Base-by-base conservation (phyloP, 169 alveolate genomes). In the Plasmodium sp. region DNA sequence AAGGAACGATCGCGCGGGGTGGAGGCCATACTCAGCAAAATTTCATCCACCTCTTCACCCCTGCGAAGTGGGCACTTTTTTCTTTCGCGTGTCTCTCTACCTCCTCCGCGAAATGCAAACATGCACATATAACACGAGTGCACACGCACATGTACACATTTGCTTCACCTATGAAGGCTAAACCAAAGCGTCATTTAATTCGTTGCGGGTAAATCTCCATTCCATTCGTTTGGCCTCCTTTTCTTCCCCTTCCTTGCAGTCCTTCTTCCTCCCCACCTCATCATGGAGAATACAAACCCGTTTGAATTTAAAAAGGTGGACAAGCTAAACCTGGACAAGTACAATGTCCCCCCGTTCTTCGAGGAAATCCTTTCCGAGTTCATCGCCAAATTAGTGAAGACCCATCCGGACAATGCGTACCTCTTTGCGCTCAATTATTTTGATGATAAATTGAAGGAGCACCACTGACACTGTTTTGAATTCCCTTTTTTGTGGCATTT, bases 341-440 rank as follows among this genome's bases (percentile, higher is more conserved):
- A 77, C 79, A 79, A 79, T 77, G 67, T 88, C 27, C 94, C 94
- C 10, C 43, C 39, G 31, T 79, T 39, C 39, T 88, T 88, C 22
- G 94, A 88, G 48, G 94, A 88, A 88, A 34, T 88, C 9, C 48
- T 88, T 58, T 88, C 94, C 10, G 94, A 88, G 48, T 88, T 88
- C 51, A 39, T 79, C 34, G 94, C 94, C n/a, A 77, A 77, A 62
- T 62, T 88, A 36, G 45, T 88, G 45, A 58, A 79, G 48, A 12
- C 6, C 1, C 51, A 88, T 16, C 94, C 94, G 33, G 82, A 88
- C 48, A 88, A 88, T 88, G 73, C 73, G 45, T 79, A 54, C 45
- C 80, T 56, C n/a, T 88, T 88, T 51, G 81, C 94, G 12, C 6
- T 88, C 72, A 88, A 88, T 51, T 88, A 88, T 88, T 88, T 88